Evolutionary conservation across 2,329 filamentous ascomycete species (phyloP).

Genomic region (Arthrobotrys megalospora): DNA sequence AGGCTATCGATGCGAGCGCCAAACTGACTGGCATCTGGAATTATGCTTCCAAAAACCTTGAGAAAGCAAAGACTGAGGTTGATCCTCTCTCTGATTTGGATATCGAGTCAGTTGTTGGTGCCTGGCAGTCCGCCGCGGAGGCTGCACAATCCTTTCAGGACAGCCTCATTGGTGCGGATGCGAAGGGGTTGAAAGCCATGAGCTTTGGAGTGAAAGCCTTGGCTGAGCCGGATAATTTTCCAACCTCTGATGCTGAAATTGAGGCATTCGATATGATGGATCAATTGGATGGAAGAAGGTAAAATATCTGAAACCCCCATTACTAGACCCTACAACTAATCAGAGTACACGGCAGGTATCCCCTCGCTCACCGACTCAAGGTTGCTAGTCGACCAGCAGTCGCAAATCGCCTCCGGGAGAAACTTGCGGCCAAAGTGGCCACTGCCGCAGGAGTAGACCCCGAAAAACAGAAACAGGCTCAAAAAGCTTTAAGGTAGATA

Average conservation of each 20-base stretch:
- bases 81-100: neutral
- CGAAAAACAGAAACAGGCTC: neutral
- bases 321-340: no score
- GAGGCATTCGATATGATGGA: neutral
- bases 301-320: neutral
- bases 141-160: neutral
- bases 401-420: neutral
- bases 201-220: neutral
- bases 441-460: neutral
- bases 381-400: neutral
- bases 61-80: neutral
- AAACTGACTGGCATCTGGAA: neutral
- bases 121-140: neutral
- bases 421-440: neutral
- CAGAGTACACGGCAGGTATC: neutral
- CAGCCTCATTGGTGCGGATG: neutral
- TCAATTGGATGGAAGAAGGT: neutral
- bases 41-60: neutral
- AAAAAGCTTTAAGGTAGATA: neutral
- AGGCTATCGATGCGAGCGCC: neutral
- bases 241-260: neutral
- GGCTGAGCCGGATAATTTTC: neutral
- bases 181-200: neutral
- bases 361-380: neutral
- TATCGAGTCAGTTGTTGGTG: neutral